Evolutionary conservation across 352 stramenopile species (phyloP).

Genomic region (Globisporangium camurandrum): DNA sequence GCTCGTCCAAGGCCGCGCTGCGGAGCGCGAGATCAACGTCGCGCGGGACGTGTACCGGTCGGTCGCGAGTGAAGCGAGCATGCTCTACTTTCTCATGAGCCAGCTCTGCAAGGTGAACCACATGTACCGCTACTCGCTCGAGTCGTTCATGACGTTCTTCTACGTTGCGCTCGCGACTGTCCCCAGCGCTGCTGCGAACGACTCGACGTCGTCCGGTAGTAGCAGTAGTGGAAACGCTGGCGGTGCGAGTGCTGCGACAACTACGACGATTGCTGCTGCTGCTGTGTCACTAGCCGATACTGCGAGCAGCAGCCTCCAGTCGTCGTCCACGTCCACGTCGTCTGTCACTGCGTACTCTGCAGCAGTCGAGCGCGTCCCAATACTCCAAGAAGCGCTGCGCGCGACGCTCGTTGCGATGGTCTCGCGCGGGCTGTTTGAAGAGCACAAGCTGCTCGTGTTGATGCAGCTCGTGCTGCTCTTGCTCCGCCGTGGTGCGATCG

Average conservation of each 20-base stretch:
- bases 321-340: slow-evolving; percentile 17
- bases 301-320: slow-evolving; percentile 6
- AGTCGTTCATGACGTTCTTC: slow-evolving; percentile 87
- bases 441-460: slow-evolving; percentile 88
- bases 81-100: slow-evolving; percentile 91
- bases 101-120: slow-evolving; percentile 86
- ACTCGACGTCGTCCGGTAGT: neutral
- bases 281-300: too few species aligned
- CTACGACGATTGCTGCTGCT: too few species aligned
- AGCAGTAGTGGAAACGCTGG: neutral
- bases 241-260: too few species aligned
- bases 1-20: slow-evolving; percentile 76
- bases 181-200: slow-evolving; percentile 9
- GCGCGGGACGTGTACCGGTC: slow-evolving; percentile 87
- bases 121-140: slow-evolving; percentile 93
- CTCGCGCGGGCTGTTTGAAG: slow-evolving; percentile 86
- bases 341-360: too few species aligned
- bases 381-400: slow-evolving; percentile 69
- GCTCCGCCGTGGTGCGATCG: slow-evolving; percentile 57
- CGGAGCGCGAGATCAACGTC: slow-evolving; percentile 88
- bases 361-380: slow-evolving; percentile 45
- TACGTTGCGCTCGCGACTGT: slow-evolving; percentile 76
- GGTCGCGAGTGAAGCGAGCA: slow-evolving; percentile 82
- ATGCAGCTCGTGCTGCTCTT: slow-evolving; percentile 84
- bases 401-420: slow-evolving; percentile 89